phyloP scores from a whole-genome alignment of 2,329 filamentous ascomycete species.

The Neofusicoccum cordaticola region DNA sequence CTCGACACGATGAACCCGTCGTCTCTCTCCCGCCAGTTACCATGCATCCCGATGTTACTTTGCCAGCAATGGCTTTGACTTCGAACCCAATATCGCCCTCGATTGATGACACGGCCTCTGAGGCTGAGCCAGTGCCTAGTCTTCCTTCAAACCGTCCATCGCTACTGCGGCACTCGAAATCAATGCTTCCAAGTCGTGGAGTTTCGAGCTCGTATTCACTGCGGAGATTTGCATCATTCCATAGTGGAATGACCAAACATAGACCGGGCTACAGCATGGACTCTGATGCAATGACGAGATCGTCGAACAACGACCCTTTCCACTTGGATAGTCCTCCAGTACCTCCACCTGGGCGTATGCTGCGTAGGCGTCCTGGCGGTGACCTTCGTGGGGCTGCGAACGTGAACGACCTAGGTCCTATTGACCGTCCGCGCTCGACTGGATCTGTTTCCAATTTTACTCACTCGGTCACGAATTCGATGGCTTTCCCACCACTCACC shows the following conservation, averaged over 20 bases:
- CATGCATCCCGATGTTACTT: constrained; percentile 4
- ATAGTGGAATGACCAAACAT: constrained; percentile 53
- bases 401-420: constrained; percentile 44
- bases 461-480: constrained; percentile 39
- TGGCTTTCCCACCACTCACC: constrained; percentile 27
- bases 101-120: neutral
- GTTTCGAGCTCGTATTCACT: constrained; percentile 38
- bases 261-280: constrained; percentile 60
- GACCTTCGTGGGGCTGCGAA: constrained; percentile 48
- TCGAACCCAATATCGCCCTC: neutral
- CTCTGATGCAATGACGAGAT: constrained; percentile 45
- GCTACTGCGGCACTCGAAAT: constrained; percentile 31
- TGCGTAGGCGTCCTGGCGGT: constrained; percentile 49
- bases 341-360: constrained; percentile 33
- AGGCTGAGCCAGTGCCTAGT: neutral
- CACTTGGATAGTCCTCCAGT: constrained; percentile 33
- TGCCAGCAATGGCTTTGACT: neutral
- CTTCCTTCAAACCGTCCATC: constrained; percentile 7
- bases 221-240: constrained; percentile 59
- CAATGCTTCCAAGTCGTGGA: constrained; percentile 27
- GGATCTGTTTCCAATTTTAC: constrained; percentile 46
- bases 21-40: constrained; percentile 16
- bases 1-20: neutral
- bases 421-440: constrained; percentile 47
- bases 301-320: constrained; percentile 41